Percentiles rank a stretch among this genome's conserved stretches.
phyloP scores from a whole-genome alignment of 2,329 filamentous ascomycete species.

The Ampelomyces quisqualis region DNA sequence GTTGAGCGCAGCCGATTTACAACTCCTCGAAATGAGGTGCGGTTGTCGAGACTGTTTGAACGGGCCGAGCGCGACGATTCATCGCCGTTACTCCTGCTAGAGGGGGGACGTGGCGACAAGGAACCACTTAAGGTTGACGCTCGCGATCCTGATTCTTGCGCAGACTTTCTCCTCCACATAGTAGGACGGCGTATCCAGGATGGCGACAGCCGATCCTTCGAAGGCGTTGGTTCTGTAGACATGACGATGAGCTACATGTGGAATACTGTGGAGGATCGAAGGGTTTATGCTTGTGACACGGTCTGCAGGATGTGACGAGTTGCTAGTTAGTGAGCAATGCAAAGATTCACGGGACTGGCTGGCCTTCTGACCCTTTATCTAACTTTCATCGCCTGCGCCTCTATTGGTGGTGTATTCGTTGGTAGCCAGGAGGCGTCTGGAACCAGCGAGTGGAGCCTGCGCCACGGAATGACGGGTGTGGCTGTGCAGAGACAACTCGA shows the following conservation, averaged over 20 bases:
- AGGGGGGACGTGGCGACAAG: conserved; percentile 17
- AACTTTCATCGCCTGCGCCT: conserved; percentile 10
- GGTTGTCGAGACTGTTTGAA: conserved; percentile 24
- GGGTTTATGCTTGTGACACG: neutral
- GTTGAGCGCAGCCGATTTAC: conserved; percentile 31
- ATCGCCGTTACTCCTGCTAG: conserved; percentile 30
- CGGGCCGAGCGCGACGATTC: conserved; percentile 26
- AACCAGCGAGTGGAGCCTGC: conserved; percentile 1
- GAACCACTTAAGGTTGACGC: conserved; percentile 17
- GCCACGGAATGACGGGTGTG: conserved; percentile 1
- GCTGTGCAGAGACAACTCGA: too few relatives aligned
- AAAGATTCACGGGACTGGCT: conserved; percentile 9
- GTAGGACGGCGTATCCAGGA: conserved; percentile 26
- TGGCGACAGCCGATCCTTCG: conserved; percentile 25
- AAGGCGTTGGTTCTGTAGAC: conserved; percentile 22
- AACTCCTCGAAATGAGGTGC: conserved; percentile 24
- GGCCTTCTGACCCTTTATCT: conserved; percentile 7
- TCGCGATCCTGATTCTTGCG: conserved; percentile 15
- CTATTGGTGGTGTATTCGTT: neutral
- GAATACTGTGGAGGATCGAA: neutral
- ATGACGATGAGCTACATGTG: conserved; percentile 32
- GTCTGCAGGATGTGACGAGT: neutral
- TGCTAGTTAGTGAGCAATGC: conserved; percentile 1
- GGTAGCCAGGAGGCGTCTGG: conserved; percentile 3
- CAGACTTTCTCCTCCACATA: conserved; percentile 15